Evolutionary conservation across 164 flowering plant species (phyloP).

Genomic region (Liriodendron chinense): DNA sequence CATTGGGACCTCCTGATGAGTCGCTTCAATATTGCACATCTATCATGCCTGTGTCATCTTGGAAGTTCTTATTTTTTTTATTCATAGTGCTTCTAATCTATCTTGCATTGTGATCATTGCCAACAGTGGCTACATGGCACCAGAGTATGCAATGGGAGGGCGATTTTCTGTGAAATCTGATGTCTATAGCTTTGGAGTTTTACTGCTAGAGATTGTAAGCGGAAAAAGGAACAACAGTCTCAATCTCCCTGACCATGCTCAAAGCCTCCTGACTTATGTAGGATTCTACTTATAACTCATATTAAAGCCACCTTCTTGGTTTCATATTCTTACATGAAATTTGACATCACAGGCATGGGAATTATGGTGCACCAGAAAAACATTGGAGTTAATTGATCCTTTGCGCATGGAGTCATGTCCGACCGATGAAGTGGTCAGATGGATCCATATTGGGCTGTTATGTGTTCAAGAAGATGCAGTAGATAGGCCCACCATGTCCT

Average conservation of each 20-base stretch:
- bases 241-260: background rate
- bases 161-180: conserved; percentile 28
- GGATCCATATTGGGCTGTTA: conserved; percentile 6
- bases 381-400: conserved; percentile 10
- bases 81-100: conserved; percentile 8
- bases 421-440: background rate
- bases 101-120: background rate
- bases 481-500: conserved; percentile 11
- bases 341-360: conserved; percentile 4
- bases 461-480: conserved; percentile 14
- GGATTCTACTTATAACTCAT: background rate
- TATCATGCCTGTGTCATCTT: conserved; percentile 28
- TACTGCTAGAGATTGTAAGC: conserved; percentile 25
- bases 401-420: background rate
- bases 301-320: background rate
- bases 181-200: conserved; percentile 24
- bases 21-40: no score
- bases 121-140: conserved; percentile 30
- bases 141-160: conserved; percentile 31
- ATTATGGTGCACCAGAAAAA: conserved; percentile 17
- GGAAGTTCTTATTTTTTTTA: conserved; percentile 1
- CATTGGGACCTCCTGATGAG: no score
- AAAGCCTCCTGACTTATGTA: conserved; percentile 21
- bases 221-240: conserved; percentile 18
- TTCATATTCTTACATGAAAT: background rate